Conservation (phyloP, 805 yeast genomes). For the Metschnikowia chrysomelidarum region DNA sequence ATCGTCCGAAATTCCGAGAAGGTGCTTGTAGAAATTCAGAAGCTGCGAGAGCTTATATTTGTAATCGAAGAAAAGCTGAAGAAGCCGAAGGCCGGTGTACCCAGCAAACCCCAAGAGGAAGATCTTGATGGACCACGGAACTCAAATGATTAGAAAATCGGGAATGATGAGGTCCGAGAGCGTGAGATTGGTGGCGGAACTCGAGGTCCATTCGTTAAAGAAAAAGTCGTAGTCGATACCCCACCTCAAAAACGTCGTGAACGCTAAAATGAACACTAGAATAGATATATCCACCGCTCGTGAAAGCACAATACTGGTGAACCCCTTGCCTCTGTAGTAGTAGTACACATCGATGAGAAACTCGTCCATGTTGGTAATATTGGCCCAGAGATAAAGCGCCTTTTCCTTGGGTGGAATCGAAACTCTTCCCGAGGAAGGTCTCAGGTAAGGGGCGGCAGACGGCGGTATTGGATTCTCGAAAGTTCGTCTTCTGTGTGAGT, state of each 20-base stretch:
- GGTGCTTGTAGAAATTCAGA: constrained; percentile 68
- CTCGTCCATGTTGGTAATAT: constrained; percentile 85
- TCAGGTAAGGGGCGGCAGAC: constrained; percentile 2
- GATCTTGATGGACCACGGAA: constrained; percentile 49
- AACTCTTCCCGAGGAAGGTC: constrained; percentile 9
- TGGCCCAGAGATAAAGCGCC: constrained; percentile 96
- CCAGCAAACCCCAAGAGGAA: constrained; percentile 59
- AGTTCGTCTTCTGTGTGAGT: constrained; percentile 1
- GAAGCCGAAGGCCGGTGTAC: constrained; percentile 50
- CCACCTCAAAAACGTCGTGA: constrained; percentile 75
- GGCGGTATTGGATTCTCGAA: neutral
- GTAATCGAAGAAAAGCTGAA: constrained; percentile 59
- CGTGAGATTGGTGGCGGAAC: constrained; percentile 24
- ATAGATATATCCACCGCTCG: constrained; percentile 68
- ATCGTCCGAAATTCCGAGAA: constrained; percentile 69
- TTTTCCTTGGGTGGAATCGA: constrained; percentile 55
- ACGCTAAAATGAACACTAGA: constrained; percentile 71
- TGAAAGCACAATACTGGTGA: constrained; percentile 69
- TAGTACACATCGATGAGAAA: constrained; percentile 80
- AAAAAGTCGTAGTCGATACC: constrained; percentile 65
- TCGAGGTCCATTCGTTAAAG: constrained; percentile 24
- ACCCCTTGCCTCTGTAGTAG: constrained; percentile 85
- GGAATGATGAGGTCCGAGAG: constrained; percentile 34
- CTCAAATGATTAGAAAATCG: constrained; percentile 45
- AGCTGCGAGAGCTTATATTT: constrained; percentile 66